Evolutionary conservation across 129 eudicot species (phyloP), one percentile per base, ranked within the genome.

Genomic region (Pseudognaphalium luteoalbum): DNA sequence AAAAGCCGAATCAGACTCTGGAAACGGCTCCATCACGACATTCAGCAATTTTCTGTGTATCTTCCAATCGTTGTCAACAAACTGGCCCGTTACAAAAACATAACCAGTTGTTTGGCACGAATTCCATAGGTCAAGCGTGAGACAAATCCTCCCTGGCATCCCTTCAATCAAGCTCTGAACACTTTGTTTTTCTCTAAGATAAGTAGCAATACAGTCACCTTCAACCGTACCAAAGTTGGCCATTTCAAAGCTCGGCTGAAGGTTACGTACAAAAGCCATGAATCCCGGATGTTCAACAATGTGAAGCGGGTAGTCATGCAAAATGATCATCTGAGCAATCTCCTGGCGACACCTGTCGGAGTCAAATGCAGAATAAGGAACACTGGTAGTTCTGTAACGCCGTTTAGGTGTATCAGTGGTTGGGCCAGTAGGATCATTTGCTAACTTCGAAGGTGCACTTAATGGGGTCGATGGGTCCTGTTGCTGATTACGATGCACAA

Each of bases 221-320:
- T 91, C 96, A 57, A 94, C 91, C 10, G 96, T 85, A 59, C 76
- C 89, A 42, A 94, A 91, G 79, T 83, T 94, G 75, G 84, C 97
- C 91, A 89, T 81, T 73, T 89, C 96, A 28, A 91, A 94, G 4
- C 87, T 85, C 61, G 97, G 98, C 86, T 94, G 98, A 34, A 94
- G 88, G 75, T 84, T 89, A 61, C 80, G 91, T 41, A 81, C 87
- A 78, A 94, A 94, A 39, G 90, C 84, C 60, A 94, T 61, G 58
- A 94, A 94, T 8, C 98, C 97, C 3, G 98, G 93, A 73, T 94
- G 97, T 37, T 94, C 97, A 21, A 94, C 97, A 56, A 94, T 94
- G 84, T 94, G 96, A 75, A 94, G 93, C 3, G 96, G 98, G 84
- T 94, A 94, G 12, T 88, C 97, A 34, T 94, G 97, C 87, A 91